Evolutionary conservation across 2,329 filamentous ascomycete species (phyloP), one percentile per base, ranked within the genome.

Genomic region (Hypoxylon sp.): DNA sequence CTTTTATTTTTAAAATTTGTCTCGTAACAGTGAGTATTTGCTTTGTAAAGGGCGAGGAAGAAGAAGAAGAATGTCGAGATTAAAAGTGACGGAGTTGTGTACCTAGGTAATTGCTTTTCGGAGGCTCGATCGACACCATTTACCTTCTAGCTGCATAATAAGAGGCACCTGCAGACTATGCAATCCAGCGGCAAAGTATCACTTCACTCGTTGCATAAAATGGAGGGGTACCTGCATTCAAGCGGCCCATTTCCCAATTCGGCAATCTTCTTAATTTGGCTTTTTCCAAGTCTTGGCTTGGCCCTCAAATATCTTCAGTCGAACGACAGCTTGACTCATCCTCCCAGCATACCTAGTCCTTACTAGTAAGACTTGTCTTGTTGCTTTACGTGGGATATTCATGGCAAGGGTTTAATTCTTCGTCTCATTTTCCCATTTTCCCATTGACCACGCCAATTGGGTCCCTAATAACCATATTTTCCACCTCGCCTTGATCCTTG

Each of bases 241-340:
- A 24, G 15, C 46, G 39, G 41, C 43, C 50, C 34, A 47, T 37
- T 46, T 63, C 59, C 59, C 37, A 50, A 63, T 63, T 63, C 39
- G 55, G 59, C 32, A 58, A 59, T 43, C 26, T 15, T 24, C 28
- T 19, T 50, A 51, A 19, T 44, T 46, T n/a, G 11, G 28, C 8
- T 41, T 10, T 44, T 44, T 44, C 13, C 13, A 6, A 2, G 7
- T 44, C 20, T 7, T 44, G 17, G 4, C 4, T 28, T 22, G n/a
- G n/a, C n/a, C n/a, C n/a, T n/a, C n/a, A n/a, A n/a, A n/a, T 47
- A n/a, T 34, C 13, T 34, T 34, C 32, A 34, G 30, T 32, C 30
- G 6, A 13, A 34, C 32, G 17, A 7, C 44, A 17, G 15, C 22
- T 59, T 64, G 60, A 64, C 61, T 52, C 61, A 61, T 60, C n/a